Evolutionary conservation across 2,329 filamentous ascomycete species (phyloP).

Genomic region (Esteya vermicola): DNA sequence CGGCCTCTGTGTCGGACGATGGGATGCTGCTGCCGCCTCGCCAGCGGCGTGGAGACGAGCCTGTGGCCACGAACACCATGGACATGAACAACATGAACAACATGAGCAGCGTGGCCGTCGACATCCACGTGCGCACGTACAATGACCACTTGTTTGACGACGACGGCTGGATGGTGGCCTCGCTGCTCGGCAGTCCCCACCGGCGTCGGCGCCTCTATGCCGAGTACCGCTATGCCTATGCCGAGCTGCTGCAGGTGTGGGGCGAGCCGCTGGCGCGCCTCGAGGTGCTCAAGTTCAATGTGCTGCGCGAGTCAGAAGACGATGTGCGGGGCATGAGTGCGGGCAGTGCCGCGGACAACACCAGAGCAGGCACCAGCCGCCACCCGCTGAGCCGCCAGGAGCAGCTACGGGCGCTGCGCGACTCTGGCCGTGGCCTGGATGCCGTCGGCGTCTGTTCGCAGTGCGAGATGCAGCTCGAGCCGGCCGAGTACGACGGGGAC

Average conservation of each 20-base stretch:
- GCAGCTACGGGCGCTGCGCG: slow-evolving; percentile 32
- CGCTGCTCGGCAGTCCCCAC: slow-evolving; percentile 40
- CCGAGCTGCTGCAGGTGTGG: slow-evolving; percentile 57
- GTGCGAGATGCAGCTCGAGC: slow-evolving; percentile 48
- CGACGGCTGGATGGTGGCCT: slow-evolving; percentile 47
- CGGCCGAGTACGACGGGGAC: slow-evolving; percentile 27
- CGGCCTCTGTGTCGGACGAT: slow-evolving; percentile 42
- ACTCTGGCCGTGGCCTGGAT: slow-evolving; percentile 43
- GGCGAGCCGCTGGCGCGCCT: slow-evolving; percentile 45
- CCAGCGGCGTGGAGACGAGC: slow-evolving; percentile 25
- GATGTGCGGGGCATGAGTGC: slow-evolving; percentile 11
- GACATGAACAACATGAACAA: slow-evolving; percentile 1
- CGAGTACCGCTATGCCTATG: slow-evolving; percentile 51
- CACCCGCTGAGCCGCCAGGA: slow-evolving; percentile 27
- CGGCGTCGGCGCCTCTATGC: slow-evolving; percentile 28
- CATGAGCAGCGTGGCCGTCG: slow-evolving; percentile 31
- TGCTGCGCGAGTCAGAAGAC: slow-evolving; percentile 40
- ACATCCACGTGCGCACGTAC: slow-evolving; percentile 38
- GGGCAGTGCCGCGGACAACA: slow-evolving; percentile 12
- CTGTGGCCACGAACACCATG: slow-evolving; percentile 1
- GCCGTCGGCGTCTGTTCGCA: slow-evolving; percentile 48
- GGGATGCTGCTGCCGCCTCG: too few relatives aligned
- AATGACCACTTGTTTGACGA: slow-evolving; percentile 55
- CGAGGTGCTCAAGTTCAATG: slow-evolving; percentile 57
- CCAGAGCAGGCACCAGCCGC: slow-evolving; percentile 10